Percentiles rank a stretch among this genome's conserved stretches.
phyloP scores from a whole-genome alignment of 1,139 yeast species.

The Magnusiomyces fungicola region DNA sequence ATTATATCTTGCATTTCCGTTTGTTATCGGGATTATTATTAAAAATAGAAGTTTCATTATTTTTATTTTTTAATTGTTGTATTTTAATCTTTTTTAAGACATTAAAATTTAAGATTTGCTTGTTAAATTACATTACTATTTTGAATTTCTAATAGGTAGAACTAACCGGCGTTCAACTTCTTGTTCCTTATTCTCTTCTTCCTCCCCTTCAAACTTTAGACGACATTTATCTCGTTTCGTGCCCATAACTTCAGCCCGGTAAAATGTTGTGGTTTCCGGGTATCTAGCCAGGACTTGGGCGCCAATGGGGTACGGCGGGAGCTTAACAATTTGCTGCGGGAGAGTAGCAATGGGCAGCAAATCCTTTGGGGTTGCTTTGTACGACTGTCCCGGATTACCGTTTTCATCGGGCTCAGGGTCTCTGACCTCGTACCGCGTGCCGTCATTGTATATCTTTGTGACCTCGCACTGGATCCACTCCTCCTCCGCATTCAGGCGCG shows the following conservation, averaged over 20 bases:
- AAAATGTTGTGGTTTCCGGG: conserved; percentile 97
- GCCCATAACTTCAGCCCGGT: conserved; percentile 87
- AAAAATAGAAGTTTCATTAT: too few species aligned
- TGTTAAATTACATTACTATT: not conserved
- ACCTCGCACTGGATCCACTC: conserved; percentile 99
- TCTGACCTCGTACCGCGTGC: conserved; percentile 66
- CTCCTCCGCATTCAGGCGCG: conserved; percentile 38
- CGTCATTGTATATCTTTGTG: conserved; percentile 67
- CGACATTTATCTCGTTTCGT: conserved; percentile 66
- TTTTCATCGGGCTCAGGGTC: conserved; percentile 98
- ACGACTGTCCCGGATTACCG: conserved; percentile 82
- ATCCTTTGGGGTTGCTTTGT: conserved; percentile 76
- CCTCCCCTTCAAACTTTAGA: conserved; percentile 91
- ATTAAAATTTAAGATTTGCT: too few species aligned
- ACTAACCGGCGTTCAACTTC: conserved; percentile 84
- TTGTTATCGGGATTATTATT: not conserved
- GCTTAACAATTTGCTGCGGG: conserved; percentile 29
- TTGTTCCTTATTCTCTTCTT: conserved; percentile 91
- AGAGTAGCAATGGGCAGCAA: conserved; percentile 63
- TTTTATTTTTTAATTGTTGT: conserved; percentile 18
- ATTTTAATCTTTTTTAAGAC: conserved; percentile 16
- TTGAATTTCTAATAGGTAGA: conserved; percentile 52
- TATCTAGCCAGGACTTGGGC: conserved; percentile 85
- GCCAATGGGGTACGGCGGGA: conserved; percentile 63
- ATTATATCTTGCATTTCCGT: too few species aligned